Percentiles rank a stretch among this genome's conserved stretches.
Evolutionary conservation across 2,329 filamentous ascomycete species (phyloP).

Genomic region (Colletotrichum sojae): DNA sequence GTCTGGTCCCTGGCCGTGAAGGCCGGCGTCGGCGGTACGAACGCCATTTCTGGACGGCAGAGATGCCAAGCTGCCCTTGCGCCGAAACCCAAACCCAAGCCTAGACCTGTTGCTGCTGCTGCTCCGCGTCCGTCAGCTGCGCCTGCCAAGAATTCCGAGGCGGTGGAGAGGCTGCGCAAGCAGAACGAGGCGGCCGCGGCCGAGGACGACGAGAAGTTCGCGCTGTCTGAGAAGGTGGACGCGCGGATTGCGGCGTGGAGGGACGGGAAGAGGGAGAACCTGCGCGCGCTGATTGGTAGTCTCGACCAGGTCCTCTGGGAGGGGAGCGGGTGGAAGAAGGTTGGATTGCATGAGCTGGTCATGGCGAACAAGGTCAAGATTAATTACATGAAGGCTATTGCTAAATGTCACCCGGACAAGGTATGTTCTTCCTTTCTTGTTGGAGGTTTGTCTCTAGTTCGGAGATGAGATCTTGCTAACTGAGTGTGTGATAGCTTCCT

Average conservation of each 20-base stretch:
- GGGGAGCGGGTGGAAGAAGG: conserved; percentile 95
- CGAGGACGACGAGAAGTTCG: conserved; percentile 94
- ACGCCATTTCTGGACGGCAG: conserved; percentile 87
- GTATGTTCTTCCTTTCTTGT: conserved; percentile 66
- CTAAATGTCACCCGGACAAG: conserved; percentile 98
- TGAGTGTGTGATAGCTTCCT: conserved; percentile 63
- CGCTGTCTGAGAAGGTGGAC: conserved; percentile 87
- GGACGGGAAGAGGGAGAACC: conserved; percentile 91
- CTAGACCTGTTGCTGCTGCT: conserved; percentile 55
- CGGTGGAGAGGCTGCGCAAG: conserved; percentile 84
- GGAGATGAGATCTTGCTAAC: not conserved
- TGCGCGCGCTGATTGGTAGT: conserved; percentile 88
- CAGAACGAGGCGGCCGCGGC: conserved; percentile 89
- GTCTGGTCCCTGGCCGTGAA: conserved; percentile 90
- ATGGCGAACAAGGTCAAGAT: conserved; percentile 97
- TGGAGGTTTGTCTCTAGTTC: not conserved
- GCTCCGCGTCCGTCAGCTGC: conserved; percentile 57
- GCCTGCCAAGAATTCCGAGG: conserved; percentile 74
- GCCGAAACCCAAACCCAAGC: conserved; percentile 70
- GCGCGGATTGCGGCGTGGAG: conserved; percentile 85
- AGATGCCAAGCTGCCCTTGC: conserved; percentile 90
- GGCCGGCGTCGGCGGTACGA: conserved; percentile 85
- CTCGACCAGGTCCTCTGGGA: conserved; percentile 93
- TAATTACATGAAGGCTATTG: conserved; percentile 98
- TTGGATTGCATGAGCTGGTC: conserved; percentile 93